Percentiles rank a stretch among this genome's conserved stretches.
Evolutionary conservation across 768 basidiomycete genomes (phyloP).

Genomic region (Trametes sanguinea): DNA sequence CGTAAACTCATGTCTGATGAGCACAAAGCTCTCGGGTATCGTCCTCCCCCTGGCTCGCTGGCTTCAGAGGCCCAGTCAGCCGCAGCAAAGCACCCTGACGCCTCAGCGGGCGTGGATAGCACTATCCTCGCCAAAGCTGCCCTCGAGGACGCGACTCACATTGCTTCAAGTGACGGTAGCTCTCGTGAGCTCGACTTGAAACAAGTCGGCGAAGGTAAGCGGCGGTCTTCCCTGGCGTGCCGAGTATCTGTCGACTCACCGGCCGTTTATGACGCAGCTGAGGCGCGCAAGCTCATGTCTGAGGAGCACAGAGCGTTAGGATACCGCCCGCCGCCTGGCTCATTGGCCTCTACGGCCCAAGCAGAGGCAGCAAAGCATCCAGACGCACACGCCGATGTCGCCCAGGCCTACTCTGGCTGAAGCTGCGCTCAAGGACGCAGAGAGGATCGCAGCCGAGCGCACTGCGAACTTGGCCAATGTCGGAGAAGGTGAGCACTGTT

Average conservation of each 20-base stretch:
- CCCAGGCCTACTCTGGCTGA: background rate
- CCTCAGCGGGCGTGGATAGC: background rate
- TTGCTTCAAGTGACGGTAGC: constrained; percentile 9
- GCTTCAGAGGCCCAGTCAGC: constrained; percentile 31
- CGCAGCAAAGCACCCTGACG: constrained; percentile 30
- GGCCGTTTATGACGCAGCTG: constrained; percentile 14
- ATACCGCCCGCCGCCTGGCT: constrained; percentile 38
- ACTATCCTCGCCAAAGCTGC: constrained; percentile 23
- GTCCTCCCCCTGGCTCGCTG: constrained; percentile 31
- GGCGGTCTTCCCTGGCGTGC: no score
- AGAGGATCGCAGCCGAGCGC: no score
- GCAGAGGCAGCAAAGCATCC: constrained; percentile 37
- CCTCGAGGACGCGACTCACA: constrained; percentile 23
- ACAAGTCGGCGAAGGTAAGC: constrained; percentile 22
- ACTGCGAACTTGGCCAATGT: no score
- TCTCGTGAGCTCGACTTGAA: constrained; percentile 16
- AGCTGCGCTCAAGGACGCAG: no score
- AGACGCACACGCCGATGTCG: constrained; percentile 18
- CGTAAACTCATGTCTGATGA: constrained; percentile 32
- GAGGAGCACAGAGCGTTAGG: constrained; percentile 40
- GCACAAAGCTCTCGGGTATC: constrained; percentile 33
- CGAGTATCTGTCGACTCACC: no score
- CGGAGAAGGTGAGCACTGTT: no score
- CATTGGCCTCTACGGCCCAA: constrained; percentile 39
- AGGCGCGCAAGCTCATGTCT: constrained; percentile 37